Conservation (phyloP, 2,329 filamentous ascomycete genomes). For the Fusarium concolor region DNA sequence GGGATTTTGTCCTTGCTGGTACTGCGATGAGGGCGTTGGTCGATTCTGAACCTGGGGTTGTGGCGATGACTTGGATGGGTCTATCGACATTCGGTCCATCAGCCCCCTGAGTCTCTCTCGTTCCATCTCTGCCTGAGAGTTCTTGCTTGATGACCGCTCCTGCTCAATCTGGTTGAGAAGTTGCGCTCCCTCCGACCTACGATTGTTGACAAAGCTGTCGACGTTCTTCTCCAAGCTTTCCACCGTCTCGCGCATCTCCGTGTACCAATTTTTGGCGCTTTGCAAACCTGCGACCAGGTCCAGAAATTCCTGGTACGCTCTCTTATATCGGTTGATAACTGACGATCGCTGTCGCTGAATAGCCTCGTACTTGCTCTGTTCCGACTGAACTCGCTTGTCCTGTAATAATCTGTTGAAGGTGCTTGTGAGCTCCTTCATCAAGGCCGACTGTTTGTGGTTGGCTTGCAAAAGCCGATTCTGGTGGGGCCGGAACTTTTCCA, state of each 20-base stretch:
- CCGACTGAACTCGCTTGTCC: conserved; percentile 91
- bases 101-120: conserved; percentile 87
- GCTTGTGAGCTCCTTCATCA: conserved; percentile 94
- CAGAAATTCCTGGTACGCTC: conserved; percentile 91
- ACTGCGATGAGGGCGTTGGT: conserved; percentile 30
- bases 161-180: conserved; percentile 89
- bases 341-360: conserved; percentile 85
- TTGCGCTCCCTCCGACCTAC: conserved; percentile 89
- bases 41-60: conserved; percentile 54
- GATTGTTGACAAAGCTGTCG: conserved; percentile 95
- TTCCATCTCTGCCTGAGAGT: conserved; percentile 79
- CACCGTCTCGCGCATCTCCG: conserved; percentile 94
- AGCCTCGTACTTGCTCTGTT: conserved; percentile 94
- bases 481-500: conserved; percentile 97
- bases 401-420: conserved; percentile 90
- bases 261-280: conserved; percentile 92
- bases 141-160: conserved; percentile 72
- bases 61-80: conserved; percentile 60
- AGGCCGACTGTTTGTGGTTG: conserved; percentile 91
- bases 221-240: conserved; percentile 95
- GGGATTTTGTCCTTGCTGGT: conserved; percentile 49
- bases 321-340: conserved; percentile 88
- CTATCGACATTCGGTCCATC: conserved; percentile 96
- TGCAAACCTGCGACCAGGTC: conserved; percentile 87
- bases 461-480: conserved; percentile 92